Evolutionary conservation across 2,329 filamentous ascomycete genomes (phyloP).

Genomic region (Diaporthe citriasiana): DNA sequence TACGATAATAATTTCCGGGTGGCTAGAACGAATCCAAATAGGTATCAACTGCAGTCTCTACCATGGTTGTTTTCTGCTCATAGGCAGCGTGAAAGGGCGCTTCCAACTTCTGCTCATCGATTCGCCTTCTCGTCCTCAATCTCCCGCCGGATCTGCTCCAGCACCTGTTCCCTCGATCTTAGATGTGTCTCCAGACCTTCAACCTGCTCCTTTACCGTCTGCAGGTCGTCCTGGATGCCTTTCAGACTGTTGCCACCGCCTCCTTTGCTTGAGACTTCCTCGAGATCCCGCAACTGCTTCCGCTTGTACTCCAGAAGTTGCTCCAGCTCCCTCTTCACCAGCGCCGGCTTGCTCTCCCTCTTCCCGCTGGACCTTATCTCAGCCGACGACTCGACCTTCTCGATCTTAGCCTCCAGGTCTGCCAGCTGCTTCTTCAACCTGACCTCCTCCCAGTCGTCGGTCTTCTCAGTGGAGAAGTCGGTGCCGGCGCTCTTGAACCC

Average conservation of each 20-base stretch:
- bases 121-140: slow-evolving; percentile 87
- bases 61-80: slow-evolving; percentile 9
- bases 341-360: slow-evolving; percentile 85
- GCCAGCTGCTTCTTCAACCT: slow-evolving; percentile 91
- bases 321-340: slow-evolving; percentile 95
- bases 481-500: slow-evolving; percentile 87
- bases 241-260: slow-evolving; percentile 81
- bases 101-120: slow-evolving; percentile 51
- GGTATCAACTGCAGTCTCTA: slow-evolving; percentile 22
- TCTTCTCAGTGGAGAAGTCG: slow-evolving; percentile 87
- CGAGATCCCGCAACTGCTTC: slow-evolving; percentile 80
- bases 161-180: slow-evolving; percentile 78
- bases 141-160: slow-evolving; percentile 83
- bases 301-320: slow-evolving; percentile 96
- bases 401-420: slow-evolving; percentile 90
- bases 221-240: slow-evolving; percentile 86
- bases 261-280: slow-evolving; percentile 77
- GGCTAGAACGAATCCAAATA: slow-evolving; percentile 3
- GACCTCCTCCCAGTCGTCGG: slow-evolving; percentile 98
- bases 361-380: slow-evolving; percentile 74
- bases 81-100: not conserved
- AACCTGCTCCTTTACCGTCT: slow-evolving; percentile 93
- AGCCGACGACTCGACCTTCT: slow-evolving; percentile 81
- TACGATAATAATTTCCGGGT: slow-evolving; percentile 13
- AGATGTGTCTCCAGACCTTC: slow-evolving; percentile 90